A percentile compares a stretch with the other conserved stretches of the same genome.
phyloP scores from a whole-genome alignment of 306 rosid genomes.

The Begonia loranthoides region DNA sequence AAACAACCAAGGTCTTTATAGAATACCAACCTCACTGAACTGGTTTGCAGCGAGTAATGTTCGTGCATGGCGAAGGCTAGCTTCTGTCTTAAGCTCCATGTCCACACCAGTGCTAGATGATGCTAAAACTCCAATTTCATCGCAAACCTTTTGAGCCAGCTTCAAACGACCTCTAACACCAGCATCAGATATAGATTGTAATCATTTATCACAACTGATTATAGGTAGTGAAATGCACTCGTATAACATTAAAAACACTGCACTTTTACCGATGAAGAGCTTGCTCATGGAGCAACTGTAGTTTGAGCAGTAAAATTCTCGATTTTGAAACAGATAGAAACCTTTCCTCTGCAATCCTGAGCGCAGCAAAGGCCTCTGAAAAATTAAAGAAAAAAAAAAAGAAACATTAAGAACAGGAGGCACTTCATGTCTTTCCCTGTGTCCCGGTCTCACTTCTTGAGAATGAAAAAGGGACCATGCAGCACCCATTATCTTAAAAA shows the following conservation, averaged over 20 bases:
- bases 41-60: slow-evolving; percentile 87
- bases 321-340: slow-evolving; percentile 77
- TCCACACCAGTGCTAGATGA: slow-evolving; percentile 85
- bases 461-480: too few relatives aligned
- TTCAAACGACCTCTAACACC: slow-evolving; percentile 62
- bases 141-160: slow-evolving; percentile 83
- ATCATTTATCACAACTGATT: background rate
- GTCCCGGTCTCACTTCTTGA: too few relatives aligned
- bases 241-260: too few relatives aligned
- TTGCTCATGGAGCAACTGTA: slow-evolving; percentile 87
- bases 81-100: slow-evolving; percentile 89
- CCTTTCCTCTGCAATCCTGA: slow-evolving; percentile 75
- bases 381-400: slow-evolving; percentile 13
- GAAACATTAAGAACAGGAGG: slow-evolving; percentile 9
- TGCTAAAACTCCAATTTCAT: slow-evolving; percentile 89
- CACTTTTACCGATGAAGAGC: slow-evolving; percentile 62
- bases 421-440: background rate
- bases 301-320: slow-evolving; percentile 54
- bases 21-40: slow-evolving; percentile 66
- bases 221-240: too few relatives aligned
- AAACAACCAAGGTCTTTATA: background rate
- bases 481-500: too few relatives aligned
- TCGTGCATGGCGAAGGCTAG: slow-evolving; percentile 84
- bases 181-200: slow-evolving; percentile 10
- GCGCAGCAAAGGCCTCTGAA: slow-evolving; percentile 78